These are phyloP conservation scores for Alternaria ethzedia DNA, from an alignment of 2,329 filamentous ascomycete genomes.

Conservation along the genomic window DNA sequence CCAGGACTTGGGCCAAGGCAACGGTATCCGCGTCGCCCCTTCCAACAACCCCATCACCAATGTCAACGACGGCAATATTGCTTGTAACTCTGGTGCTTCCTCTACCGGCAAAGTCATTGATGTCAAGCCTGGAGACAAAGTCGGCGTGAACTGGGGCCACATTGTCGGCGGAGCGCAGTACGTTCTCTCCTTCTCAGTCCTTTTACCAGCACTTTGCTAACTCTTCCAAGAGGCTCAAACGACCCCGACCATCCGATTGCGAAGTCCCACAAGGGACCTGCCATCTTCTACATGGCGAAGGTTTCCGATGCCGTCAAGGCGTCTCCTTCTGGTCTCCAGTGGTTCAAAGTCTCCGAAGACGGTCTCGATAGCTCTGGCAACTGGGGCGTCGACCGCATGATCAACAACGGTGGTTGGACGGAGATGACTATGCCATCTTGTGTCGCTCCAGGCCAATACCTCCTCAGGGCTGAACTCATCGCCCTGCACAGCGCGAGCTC, in stretches of 20 bases:
- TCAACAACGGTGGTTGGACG: conserved; percentile 55
- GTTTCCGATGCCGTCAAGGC: conserved; percentile 50
- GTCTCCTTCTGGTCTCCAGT: conserved; percentile 48
- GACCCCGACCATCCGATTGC: conserved; percentile 58
- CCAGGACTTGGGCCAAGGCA: conserved; percentile 57
- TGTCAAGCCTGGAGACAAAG: conserved; percentile 59
- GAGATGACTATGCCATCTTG: conserved; percentile 48
- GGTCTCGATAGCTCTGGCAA: conserved; percentile 48
- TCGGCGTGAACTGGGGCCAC: conserved; percentile 62
- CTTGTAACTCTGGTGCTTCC: conserved; percentile 55
- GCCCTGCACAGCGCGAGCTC: conserved; percentile 50
- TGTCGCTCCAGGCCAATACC: conserved; percentile 50
- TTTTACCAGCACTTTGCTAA: neutral
- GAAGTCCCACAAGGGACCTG: conserved; percentile 55
- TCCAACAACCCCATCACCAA: conserved; percentile 60
- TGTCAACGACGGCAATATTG: conserved; percentile 55
- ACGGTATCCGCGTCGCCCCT: conserved; percentile 57
- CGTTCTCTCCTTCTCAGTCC: neutral
- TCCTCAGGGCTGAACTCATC: conserved; percentile 55
- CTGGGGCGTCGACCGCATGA: conserved; percentile 60
- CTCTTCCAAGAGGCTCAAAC: conserved; percentile 41
- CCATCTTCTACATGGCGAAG: conserved; percentile 50
- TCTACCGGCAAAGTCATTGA: conserved; percentile 51
- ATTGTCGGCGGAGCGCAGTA: conserved; percentile 60
- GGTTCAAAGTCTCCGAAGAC: conserved; percentile 53